Percentiles rank a stretch among this genome's conserved stretches.
Conservation (phyloP, 139 green algal species). For the Chlorella sp. region DNA sequence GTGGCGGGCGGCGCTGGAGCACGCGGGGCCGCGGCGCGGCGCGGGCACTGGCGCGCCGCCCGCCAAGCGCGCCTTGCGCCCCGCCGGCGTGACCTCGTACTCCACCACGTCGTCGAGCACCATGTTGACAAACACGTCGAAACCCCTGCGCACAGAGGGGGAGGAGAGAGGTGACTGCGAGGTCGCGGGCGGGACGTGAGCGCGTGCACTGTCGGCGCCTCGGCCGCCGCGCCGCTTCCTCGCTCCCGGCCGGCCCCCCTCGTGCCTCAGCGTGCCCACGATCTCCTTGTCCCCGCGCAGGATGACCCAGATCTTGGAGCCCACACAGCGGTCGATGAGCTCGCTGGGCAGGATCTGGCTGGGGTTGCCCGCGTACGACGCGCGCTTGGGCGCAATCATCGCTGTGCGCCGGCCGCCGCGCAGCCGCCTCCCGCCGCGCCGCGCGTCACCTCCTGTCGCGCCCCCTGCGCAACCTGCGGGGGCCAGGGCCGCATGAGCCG, state of each 20-base stretch:
- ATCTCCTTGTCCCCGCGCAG: conserved; percentile 96
- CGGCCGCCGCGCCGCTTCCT: too few relatives aligned
- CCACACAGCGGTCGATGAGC: conserved; percentile 95
- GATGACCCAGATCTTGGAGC: conserved; percentile 93
- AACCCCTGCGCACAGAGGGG: conserved; percentile 60
- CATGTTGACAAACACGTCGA: conserved; percentile 99
- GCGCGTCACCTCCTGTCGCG: too few relatives aligned
- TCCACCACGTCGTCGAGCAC: conserved; percentile 98
- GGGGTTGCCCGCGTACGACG: conserved; percentile 67
- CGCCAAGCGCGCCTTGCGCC: conserved; percentile 39
- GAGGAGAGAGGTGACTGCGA: neutral
- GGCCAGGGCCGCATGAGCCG: too few relatives aligned
- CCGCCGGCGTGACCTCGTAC: conserved; percentile 88
- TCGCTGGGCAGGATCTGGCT: conserved; percentile 89
- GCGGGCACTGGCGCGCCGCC: too few relatives aligned
- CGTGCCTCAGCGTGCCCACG: conserved; percentile 43
- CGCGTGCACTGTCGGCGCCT: neutral
- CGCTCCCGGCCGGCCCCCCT: neutral
- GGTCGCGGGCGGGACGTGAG: neutral
- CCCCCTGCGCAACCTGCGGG: too few relatives aligned
- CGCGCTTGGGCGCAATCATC: conserved; percentile 69
- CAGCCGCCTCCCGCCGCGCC: too few relatives aligned
- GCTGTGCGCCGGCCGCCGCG: too few relatives aligned
- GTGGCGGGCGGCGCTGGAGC: too few relatives aligned
- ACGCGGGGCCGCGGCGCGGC: too few relatives aligned